These are phyloP conservation scores for Leucocoprinus leucothites DNA, from an alignment of 768 basidiomycete species.

Conservation along the genomic window DNA sequence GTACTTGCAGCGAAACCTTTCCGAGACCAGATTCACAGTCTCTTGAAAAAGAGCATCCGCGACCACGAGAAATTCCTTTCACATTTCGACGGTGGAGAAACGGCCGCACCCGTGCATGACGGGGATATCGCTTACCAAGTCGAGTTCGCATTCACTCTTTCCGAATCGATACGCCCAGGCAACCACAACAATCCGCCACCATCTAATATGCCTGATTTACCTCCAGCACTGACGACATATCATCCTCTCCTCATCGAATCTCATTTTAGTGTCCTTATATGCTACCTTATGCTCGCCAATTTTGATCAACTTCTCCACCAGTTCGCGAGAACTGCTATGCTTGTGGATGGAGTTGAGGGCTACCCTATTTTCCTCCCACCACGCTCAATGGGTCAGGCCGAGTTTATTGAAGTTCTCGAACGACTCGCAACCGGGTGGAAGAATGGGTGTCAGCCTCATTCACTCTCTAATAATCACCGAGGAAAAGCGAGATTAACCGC, in stretches of 20 bases:
- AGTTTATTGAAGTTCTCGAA: slow-evolving; percentile 83
- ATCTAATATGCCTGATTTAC: slow-evolving; percentile 36
- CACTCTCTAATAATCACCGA: slow-evolving; percentile 29
- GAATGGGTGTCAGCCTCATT: slow-evolving; percentile 59
- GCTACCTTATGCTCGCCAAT: slow-evolving; percentile 75
- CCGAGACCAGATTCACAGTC: slow-evolving; percentile 53
- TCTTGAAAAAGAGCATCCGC: slow-evolving; percentile 73
- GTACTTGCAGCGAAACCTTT: slow-evolving; percentile 53
- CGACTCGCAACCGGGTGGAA: slow-evolving; percentile 78
- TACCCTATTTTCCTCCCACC: slow-evolving; percentile 88
- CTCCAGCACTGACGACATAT: slow-evolving; percentile 80
- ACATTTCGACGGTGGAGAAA: slow-evolving; percentile 78
- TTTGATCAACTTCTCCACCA: slow-evolving; percentile 58
- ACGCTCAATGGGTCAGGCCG: slow-evolving; percentile 86
- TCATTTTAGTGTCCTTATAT: slow-evolving; percentile 76
- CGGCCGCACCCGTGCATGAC: slow-evolving; percentile 26
- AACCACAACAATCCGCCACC: slow-evolving; percentile 33
- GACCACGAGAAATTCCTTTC: slow-evolving; percentile 84
- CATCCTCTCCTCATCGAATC: slow-evolving; percentile 89
- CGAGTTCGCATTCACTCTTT: slow-evolving; percentile 66
- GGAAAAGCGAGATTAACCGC: slow-evolving; percentile 33
- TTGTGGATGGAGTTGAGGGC: slow-evolving; percentile 82
- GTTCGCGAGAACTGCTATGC: slow-evolving; percentile 61
- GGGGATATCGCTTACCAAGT: slow-evolving; percentile 50
- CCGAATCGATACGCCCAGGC: slow-evolving; percentile 66